Base-by-base conservation (phyloP, 1,139 yeast genomes). In the Sugiyamaella neomexicana region DNA sequence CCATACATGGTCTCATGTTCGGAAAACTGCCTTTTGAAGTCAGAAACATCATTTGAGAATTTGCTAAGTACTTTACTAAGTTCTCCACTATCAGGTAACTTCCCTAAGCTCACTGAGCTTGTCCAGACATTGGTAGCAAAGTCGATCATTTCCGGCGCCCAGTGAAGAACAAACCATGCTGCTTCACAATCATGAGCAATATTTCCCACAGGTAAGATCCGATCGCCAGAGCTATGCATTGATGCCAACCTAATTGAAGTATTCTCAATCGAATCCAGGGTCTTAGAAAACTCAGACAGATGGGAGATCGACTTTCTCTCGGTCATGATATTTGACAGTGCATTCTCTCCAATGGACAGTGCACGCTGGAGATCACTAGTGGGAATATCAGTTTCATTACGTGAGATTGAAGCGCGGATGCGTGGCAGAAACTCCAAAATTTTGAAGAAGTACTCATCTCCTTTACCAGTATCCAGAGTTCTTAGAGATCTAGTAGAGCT, bases 361-460 rank as follows among this genome's bases (percentile, higher is more conserved):
- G 90, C 96, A 61, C 84, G 85, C 58, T 82, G 86, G 38, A 89
- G 79, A 66, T 88, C 96, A 1, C 80, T 75, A 20, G 79, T 78
- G 1, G 97, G 95, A 17, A 89, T 83, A 64, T 90, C 98, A 15
- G 83, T 78, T 15, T 83, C 81, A 36, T 77, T 75, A 5, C 65
- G 62, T 1, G 82, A 71, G 15, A 84, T 83, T 1, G 89, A 75
- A 31, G 83, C 79, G 64, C 96, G 79, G 56, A 93, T 72, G 46
- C 93, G 77, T 6, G 98, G 98, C 41, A 91, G 72, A 48, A 90
- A 68, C 62, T 93, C 99, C 53, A 93, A 70, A 16, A 89, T 72
- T 57, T 87, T 78, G 74, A 80, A 88, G 69, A 82, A 90, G 62
- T 80, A 79, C 0, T 68, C 69, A 66, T 90, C 96, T 47, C 75